Percentiles rank a stretch among this genome's conserved stretches.
Conservation (phyloP, 2,329 filamentous ascomycete genomes). For the Pseudogymnoascus sp. region DNA sequence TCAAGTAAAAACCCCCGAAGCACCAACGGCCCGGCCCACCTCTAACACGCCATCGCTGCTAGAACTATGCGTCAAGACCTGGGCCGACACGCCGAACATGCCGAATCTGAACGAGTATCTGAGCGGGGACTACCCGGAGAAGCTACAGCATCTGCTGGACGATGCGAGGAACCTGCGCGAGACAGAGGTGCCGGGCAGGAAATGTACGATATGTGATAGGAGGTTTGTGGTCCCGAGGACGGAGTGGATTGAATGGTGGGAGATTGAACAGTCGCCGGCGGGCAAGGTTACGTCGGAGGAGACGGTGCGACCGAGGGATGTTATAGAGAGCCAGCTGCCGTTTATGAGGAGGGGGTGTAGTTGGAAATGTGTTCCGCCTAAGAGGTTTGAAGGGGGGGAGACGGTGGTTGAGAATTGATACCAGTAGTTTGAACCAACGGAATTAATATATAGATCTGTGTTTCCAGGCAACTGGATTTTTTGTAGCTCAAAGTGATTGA, state of each 20-base stretch:
- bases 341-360: slow-evolving; percentile 29
- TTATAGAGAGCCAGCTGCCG: slow-evolving; percentile 25
- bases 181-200: slow-evolving; percentile 39
- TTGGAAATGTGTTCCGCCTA: slow-evolving; percentile 25
- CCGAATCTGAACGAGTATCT: slow-evolving; percentile 18
- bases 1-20: slow-evolving; percentile 22
- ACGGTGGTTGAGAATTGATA: neutral
- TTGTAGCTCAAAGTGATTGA: neutral
- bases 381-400: neutral
- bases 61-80: slow-evolving; percentile 24
- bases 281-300: slow-evolving; percentile 14
- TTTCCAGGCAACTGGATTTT: neutral
- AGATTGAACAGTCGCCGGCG: slow-evolving; percentile 25
- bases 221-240: slow-evolving; percentile 41
- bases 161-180: slow-evolving; percentile 27
- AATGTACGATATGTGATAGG: slow-evolving; percentile 44
- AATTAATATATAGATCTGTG: neutral
- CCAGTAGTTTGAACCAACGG: neutral
- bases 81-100: slow-evolving; percentile 18
- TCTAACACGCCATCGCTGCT: slow-evolving; percentile 25
- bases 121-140: slow-evolving; percentile 18
- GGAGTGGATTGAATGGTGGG: slow-evolving; percentile 57
- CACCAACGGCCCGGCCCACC: slow-evolving; percentile 13
- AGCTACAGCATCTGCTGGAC: slow-evolving; percentile 18
- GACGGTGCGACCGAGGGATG: slow-evolving; percentile 24